Conservation (phyloP, 73 alveolate species). For the Paramecium biaurelia region DNA sequence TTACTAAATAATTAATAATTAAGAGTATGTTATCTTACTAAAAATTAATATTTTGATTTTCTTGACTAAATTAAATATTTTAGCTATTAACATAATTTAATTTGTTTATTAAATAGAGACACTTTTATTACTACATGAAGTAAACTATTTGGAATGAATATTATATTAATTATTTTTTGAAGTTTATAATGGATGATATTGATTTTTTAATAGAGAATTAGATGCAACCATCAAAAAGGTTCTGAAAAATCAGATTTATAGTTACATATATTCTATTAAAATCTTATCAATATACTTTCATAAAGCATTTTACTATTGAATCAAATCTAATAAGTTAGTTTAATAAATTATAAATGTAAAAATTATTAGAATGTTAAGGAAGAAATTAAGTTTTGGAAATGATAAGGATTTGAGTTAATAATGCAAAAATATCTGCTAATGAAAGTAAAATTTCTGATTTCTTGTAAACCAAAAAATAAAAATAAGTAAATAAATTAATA, state of each 20-base stretch:
- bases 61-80: background rate
- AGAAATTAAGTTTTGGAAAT: background rate
- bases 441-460: background rate
- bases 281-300: background rate
- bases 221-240: no score
- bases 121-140: background rate
- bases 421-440: background rate
- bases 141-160: background rate
- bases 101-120: background rate
- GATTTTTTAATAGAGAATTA: no score
- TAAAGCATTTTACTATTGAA: background rate
- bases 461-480: background rate
- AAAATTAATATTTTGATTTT: background rate
- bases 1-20: background rate
- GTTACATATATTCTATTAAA: background rate
- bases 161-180: background rate
- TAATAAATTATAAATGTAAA: background rate
- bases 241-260: background rate
- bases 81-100: background rate
- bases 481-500: background rate
- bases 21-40: background rate
- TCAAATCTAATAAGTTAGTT: background rate
- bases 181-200: background rate
- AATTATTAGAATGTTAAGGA: background rate
- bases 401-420: background rate